These are phyloP conservation scores for Arabis hirsuta DNA, from an alignment of 345 rosid species.

Conservation along the genomic window DNA sequence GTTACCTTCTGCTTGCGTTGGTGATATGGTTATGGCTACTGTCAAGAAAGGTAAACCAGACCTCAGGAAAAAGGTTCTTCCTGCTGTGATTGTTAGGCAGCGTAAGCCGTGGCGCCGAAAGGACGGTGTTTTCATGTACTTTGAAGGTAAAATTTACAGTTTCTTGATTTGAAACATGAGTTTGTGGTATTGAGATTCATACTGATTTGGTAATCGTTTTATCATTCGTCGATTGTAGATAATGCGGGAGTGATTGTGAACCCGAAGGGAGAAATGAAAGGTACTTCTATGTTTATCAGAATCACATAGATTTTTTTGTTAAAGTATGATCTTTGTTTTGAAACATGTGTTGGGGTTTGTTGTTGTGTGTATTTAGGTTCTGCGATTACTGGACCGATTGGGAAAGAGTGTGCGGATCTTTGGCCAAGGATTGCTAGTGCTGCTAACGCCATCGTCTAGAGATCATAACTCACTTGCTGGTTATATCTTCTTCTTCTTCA, in stretches of 20 bases:
- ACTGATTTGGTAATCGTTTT: neutral
- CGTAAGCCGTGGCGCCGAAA: conserved; percentile 98
- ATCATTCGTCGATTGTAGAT: conserved; percentile 49
- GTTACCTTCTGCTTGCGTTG: conserved; percentile 93
- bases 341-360: conserved; percentile 3
- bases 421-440: conserved; percentile 99
- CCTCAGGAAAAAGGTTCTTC: conserved; percentile 94
- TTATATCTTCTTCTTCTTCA: neutral
- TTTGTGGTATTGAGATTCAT: neutral
- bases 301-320: neutral
- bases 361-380: conserved; percentile 55
- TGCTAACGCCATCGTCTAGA: conserved; percentile 73
- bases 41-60: conserved; percentile 97
- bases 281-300: conserved; percentile 36
- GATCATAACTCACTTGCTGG: neutral
- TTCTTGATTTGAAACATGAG: neutral
- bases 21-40: conserved; percentile 97
- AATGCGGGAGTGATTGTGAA: conserved; percentile 96
- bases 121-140: conserved; percentile 97
- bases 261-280: conserved; percentile 98
- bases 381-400: conserved; percentile 90
- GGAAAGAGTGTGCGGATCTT: conserved; percentile 93
- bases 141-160: conserved; percentile 56
- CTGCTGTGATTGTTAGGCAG: conserved; percentile 92
- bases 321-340: neutral